These are phyloP conservation scores for Gloeophyllum trabeum DNA, from an alignment of 768 basidiomycete genomes.

Conservation along the genomic window DNA sequence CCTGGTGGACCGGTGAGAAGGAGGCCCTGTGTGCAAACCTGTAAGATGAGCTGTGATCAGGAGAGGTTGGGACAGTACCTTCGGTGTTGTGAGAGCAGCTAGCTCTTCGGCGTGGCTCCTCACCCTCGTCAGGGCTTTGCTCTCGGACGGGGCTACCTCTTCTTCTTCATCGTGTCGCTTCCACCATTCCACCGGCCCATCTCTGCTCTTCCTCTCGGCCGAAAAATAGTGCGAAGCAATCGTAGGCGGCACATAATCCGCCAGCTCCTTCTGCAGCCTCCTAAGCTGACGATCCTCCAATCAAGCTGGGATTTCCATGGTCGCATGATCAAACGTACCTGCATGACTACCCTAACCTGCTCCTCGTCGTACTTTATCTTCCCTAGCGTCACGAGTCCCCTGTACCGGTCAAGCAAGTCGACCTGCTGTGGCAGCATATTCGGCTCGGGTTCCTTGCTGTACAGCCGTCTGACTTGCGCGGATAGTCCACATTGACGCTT, in stretches of 20 bases:
- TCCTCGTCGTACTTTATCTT: constrained; percentile 37
- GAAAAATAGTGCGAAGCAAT: constrained; percentile 20
- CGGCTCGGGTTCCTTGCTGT: neutral
- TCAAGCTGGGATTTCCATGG: neutral
- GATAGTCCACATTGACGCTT: too few relatives aligned
- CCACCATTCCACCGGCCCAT: constrained; percentile 21
- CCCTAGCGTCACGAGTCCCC: constrained; percentile 32
- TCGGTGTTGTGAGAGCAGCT: constrained; percentile 35
- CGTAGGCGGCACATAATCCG: constrained; percentile 38
- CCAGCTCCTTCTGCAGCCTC: constrained; percentile 31
- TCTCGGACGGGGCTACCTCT: constrained; percentile 9
- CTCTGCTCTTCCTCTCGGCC: constrained; percentile 11
- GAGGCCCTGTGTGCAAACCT: constrained; percentile 25
- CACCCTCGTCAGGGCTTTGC: constrained; percentile 25
- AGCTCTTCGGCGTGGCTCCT: constrained; percentile 40
- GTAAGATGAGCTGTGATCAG: neutral
- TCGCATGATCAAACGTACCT: constrained; percentile 21
- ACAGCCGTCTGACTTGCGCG: too few relatives aligned
- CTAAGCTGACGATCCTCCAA: constrained; percentile 25
- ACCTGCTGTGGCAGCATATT: constrained; percentile 10
- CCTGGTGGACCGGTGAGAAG: constrained; percentile 41
- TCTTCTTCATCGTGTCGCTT: constrained; percentile 10
- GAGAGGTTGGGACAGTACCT: constrained; percentile 21
- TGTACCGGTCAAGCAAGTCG: constrained; percentile 38
- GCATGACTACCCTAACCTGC: constrained; percentile 38